Percentiles rank a stretch among this genome's conserved stretches.
Conservation (phyloP, 2,329 filamentous ascomycete genomes). For the Karstenula rhodostoma region DNA sequence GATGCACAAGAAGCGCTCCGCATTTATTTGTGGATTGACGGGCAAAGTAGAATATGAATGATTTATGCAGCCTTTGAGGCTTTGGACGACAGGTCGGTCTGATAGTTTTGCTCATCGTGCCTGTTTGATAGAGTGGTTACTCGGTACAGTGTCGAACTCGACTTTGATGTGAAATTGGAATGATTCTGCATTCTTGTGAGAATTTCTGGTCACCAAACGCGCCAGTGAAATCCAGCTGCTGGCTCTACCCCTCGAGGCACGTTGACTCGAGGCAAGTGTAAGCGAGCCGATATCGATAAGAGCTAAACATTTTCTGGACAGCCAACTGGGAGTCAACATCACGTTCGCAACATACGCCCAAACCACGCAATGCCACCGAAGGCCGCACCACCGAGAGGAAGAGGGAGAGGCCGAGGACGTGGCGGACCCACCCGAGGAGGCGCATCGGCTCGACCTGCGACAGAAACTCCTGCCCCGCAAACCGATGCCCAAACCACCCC, state of each 20-base stretch:
- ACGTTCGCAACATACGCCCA: constrained; percentile 2
- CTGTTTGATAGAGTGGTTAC: background rate
- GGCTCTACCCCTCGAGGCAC: constrained; percentile 16
- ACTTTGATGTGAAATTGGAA: background rate
- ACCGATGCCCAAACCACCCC: constrained; percentile 22
- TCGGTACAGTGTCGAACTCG: background rate
- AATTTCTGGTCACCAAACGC: background rate
- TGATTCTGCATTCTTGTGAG: background rate
- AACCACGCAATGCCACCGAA: constrained; percentile 42
- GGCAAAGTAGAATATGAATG: constrained; percentile 23
- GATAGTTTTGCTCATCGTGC: background rate
- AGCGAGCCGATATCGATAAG: constrained; percentile 44
- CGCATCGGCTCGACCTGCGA: constrained; percentile 20
- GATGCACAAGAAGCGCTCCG: constrained; percentile 8
- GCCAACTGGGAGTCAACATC: constrained; percentile 3
- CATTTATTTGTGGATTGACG: constrained; percentile 11
- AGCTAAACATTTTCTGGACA: constrained; percentile 12
- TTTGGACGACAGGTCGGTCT: background rate
- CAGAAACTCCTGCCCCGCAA: constrained; percentile 21
- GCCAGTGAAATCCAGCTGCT: background rate
- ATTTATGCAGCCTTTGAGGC: constrained; percentile 11
- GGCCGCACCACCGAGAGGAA: constrained; percentile 27
- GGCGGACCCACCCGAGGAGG: constrained; percentile 32
- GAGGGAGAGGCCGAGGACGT: constrained; percentile 32
- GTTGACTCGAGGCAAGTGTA: constrained; percentile 24